Evolutionary conservation across 371 early-diverging fungal species (phyloP), one percentile per base, ranked within the genome.

Genomic region (Mortierella sp.): DNA sequence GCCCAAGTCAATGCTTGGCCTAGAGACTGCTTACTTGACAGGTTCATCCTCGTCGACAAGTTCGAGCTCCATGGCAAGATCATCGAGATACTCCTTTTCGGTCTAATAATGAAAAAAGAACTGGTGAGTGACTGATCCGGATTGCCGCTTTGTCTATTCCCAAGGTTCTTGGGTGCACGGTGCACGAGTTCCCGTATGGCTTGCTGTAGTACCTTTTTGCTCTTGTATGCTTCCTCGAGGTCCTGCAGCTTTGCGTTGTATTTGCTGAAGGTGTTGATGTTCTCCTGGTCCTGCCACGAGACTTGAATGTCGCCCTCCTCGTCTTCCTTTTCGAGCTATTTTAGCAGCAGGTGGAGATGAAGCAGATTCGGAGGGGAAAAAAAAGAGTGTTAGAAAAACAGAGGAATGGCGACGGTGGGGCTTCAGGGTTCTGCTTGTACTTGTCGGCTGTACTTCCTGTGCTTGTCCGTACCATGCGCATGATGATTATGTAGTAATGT

Each of bases 61-160:
- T 88, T 99, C 98, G 3, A 98, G 90, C 88, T 99, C 99, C 84
- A 89, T 88, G 5, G 93, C 88, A 28, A 98, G 93, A 87, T 99
- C 99, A 73, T 98, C 98, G 67, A 98, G 89, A 79, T 96, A 97
- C 82, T 98, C 98, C 80, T 95, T 94, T 83, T 98, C 98, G n/a
- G 79, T 81, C 86, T 85, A 31, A 51, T 8, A 16, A 55, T 57
- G n/a, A 13, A 26, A 55, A 55, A 26, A 26, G 28, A 11, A 11
- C 24, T n/a, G 5, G 57, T 55, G 43, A 40, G 43, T 40, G 43
- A 40, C 43, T n/a, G n/a, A n/a, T n/a, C n/a, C 43, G 43, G 2
- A 40, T 40, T 40, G 43, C 43, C 2, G 13, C 10, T 61, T 43
- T n/a, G 43, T 61, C 31, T 3, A 0, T 53, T 28, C 19, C 4